Evolutionary conservation across 129 eudicot genomes (phyloP), one percentile per base, ranked within the genome.

Genomic region (Rutidosis leptorrhynchoides): DNA sequence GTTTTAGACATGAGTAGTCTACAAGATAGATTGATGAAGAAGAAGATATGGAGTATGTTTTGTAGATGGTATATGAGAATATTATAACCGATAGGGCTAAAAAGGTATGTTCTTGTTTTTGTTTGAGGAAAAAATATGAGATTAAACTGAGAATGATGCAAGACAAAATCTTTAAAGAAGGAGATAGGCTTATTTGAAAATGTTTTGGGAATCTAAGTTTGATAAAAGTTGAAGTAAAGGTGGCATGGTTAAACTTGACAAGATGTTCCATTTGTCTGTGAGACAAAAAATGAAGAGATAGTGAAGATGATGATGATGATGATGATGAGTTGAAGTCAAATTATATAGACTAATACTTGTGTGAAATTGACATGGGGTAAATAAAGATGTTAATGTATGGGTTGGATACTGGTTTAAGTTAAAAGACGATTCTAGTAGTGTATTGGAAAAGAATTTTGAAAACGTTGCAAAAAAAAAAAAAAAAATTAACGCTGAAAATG

Each of bases 1-100:
- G 95, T 62, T 69, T 84, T 12, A 82, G 51, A 74, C 97, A 90
- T 2, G 95, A 84, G 74, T 82, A 87, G 52, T 90, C 92, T 7
- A 90, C 87, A 0, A 90, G 81, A 72, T 84, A 87, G 33, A 84
- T 70, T 33, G 29, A 6, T 14, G 84, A 76, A 16, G 80, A 73
- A n/a, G 85, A 37, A 0, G 63, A 77, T 37, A 61, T 37, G 16
- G 70, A 11, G 73, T 53, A 67, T 16, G 64, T 27, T 62, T 69
- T 67, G 1, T 67, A 19, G 32, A 67, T 2, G 20, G 78, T 1
- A 1, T 73, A 33, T 2, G 79, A 24, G 52, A 79, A n/a, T n/a
- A n/a, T 4, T 45, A 33, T 8, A 46, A 58, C 64, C 26, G 67
- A 24, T 1, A 83, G 19, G 24, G 53, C 11, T 75, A 79, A 76